Evolutionary conservation across 805 yeast genomes (phyloP).

Genomic region (Lachancea cidri): DNA sequence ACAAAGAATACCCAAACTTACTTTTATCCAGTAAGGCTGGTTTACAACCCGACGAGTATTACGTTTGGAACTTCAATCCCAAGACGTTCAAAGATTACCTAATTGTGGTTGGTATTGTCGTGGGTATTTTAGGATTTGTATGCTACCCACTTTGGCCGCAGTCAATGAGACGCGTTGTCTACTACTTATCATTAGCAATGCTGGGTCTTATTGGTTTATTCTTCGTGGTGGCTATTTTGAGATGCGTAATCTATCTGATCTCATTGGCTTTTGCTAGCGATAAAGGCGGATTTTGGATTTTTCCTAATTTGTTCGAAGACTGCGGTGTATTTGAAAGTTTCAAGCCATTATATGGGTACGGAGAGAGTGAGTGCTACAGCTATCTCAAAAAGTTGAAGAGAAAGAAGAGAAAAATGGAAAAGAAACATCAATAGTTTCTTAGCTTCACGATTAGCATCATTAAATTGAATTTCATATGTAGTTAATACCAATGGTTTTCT

Average conservation of each 20-base stretch:
- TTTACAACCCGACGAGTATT: conserved; percentile 63
- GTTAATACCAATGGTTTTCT: conserved; percentile 4
- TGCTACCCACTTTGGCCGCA: conserved; percentile 95
- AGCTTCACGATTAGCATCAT: not conserved
- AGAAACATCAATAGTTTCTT: conserved; percentile 12
- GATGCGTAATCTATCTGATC: conserved; percentile 61
- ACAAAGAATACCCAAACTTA: conserved; percentile 58
- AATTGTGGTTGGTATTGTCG: conserved; percentile 40
- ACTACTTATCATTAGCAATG: conserved; percentile 78
- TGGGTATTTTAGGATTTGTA: conserved; percentile 60
- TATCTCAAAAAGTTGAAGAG: conserved; percentile 30
- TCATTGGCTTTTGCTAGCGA: conserved; percentile 29
- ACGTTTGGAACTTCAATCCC: conserved; percentile 76
- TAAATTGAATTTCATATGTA: not conserved
- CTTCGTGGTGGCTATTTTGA: conserved; percentile 70
- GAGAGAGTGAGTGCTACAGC: conserved; percentile 38
- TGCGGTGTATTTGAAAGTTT: conserved; percentile 92
- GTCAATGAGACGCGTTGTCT: conserved; percentile 83
- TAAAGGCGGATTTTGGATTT: conserved; percentile 86
- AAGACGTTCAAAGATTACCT: conserved; percentile 45
- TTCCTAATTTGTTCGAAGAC: conserved; percentile 93
- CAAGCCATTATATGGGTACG: conserved; percentile 84
- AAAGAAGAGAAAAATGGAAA: conserved; percentile 25
- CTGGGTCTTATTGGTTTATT: conserved; percentile 70
- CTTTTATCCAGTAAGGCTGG: conserved; percentile 52